These are phyloP conservation scores for Amylostereum areolatum DNA, from an alignment of 1,284 basidiomycete genomes.

Conservation along the genomic window DNA sequence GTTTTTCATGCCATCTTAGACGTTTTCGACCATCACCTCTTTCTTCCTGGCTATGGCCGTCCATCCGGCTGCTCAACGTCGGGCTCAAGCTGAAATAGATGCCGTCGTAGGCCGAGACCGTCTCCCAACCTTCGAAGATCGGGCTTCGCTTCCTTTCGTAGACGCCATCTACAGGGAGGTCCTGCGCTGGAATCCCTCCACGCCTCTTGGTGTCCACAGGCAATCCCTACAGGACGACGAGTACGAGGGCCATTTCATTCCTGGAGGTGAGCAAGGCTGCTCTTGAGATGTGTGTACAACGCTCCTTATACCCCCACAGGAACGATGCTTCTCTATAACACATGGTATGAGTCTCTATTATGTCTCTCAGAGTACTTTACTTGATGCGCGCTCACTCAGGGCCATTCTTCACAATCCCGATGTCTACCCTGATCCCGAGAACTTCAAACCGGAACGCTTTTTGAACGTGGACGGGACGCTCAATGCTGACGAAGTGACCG, in stretches of 20 bases:
- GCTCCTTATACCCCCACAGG: not conserved
- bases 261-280: slow-evolving; percentile 1
- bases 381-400: not conserved
- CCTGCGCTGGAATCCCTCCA: no score
- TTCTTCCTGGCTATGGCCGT: not conserved
- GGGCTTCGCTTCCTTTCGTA: not conserved
- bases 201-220: no score
- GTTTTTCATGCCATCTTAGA: not conserved
- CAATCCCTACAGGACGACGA: no score
- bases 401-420: not conserved
- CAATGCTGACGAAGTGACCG: not conserved
- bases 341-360: not conserved
- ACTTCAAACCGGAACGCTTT: not conserved
- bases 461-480: not conserved
- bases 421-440: not conserved
- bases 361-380: no score
- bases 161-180: not conserved
- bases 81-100: slow-evolving; percentile 1
- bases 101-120: not conserved
- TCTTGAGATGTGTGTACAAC: not conserved
- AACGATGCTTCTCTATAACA: not conserved
- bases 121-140: not conserved
- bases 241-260: no score
- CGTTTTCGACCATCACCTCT: not conserved
- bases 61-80: not conserved